Base-by-base conservation (phyloP, 495 filamentous ascomycete genomes). In the Cercophora scortea region DNA sequence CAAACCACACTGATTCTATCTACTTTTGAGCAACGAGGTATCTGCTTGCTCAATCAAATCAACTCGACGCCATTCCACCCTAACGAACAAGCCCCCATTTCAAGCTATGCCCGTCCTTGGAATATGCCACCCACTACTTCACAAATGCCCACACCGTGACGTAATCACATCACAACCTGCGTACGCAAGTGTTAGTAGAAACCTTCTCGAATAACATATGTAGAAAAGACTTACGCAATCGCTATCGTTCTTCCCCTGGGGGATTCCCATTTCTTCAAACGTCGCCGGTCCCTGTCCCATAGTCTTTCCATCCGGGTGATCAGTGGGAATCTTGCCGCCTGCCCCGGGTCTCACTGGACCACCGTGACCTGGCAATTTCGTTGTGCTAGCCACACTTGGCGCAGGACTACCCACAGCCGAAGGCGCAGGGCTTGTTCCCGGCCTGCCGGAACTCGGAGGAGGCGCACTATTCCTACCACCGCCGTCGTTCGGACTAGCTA, bases 231-330 rank as follows among this genome's bases (percentile, higher is more conserved):
- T 82, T 85, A 96, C 93, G 69, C 93, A 98, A 67, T 97, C 92
- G 55, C 78, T 79, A 35, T 95, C 87, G 53, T 86, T 78, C 65
- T 89, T 87, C 32, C 75, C 83, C 58, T 79, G 76, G 12, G 89
- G 87, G 57, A 98, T 89, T 49, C 92, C 92, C 93, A 98, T 98
- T 63, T 92, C 90, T 62, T 96, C 92, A 64, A 98, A 98, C 3
- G 93, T 98, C 66, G 94, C 89, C 4, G 93, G 93, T 9, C 94
- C 93, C 64, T 89, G 87, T 45, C 84, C 81, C 16, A 83, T 79
- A 25, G 76, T 77, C 49, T 75, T 78, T 32, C 62, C 64, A 52
- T 62, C 65, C 8, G 65, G 63, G 56, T 64, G 63, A 34, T 43
- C 42, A 5, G 32, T 42, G 19, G 50, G 25, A 39, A 12, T 17